These are phyloP conservation scores for Starmerella apis DNA, from an alignment of 805 yeast genomes.

Conservation along the genomic window DNA sequence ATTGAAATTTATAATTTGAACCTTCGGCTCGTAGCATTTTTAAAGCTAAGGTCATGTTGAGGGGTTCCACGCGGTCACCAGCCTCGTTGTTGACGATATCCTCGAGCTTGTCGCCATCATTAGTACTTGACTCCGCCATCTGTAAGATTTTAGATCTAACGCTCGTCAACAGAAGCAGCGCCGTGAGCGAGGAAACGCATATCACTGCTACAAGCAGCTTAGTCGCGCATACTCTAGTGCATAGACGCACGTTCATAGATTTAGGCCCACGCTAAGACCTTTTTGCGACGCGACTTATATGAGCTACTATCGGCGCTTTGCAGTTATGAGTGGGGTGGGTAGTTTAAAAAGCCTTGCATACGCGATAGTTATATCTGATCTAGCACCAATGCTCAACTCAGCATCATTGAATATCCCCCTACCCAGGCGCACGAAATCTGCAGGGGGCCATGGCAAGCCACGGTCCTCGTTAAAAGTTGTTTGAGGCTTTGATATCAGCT, in stretches of 20 bases:
- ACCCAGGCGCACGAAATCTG: background rate
- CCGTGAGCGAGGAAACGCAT: background rate
- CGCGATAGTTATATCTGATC: background rate
- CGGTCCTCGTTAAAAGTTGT: background rate
- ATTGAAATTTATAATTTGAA: slow-evolving; percentile 17
- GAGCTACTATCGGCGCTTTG: too few relatives aligned
- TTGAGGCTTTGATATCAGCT: background rate
- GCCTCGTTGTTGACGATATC: background rate
- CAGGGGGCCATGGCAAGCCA: background rate
- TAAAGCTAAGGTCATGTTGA: background rate
- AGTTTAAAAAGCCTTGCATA: background rate
- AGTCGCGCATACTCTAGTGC: slow-evolving; percentile 13
- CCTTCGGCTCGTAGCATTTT: background rate
- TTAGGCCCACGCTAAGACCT: too few relatives aligned
- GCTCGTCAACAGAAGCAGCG: background rate
- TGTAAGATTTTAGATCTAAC: background rate
- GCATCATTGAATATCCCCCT: background rate
- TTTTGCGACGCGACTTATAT: too few relatives aligned
- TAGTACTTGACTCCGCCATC: background rate
- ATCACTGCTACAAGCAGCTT: background rate
- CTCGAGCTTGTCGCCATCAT: background rate
- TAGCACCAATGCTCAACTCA: background rate
- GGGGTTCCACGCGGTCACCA: background rate
- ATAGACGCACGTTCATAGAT: background rate
- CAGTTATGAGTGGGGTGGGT: background rate